These are phyloP conservation scores for Amylocarpus encephaloides DNA, from an alignment of 2,329 filamentous ascomycete species.

Conservation along the genomic window DNA sequence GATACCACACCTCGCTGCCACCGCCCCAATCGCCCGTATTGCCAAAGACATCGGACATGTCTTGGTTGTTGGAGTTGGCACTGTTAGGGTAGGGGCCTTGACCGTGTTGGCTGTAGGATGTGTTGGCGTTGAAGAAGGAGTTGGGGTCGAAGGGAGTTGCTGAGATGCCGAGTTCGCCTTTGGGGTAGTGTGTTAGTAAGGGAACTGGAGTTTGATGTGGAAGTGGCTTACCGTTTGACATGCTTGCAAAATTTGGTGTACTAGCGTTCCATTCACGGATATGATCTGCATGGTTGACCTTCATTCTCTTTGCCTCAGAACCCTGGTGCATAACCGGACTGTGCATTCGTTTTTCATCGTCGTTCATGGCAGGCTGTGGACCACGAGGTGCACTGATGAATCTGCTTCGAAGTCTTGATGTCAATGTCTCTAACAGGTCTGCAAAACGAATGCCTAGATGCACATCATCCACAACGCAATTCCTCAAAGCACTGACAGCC, in stretches of 20 bases:
- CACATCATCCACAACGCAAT: conserved; percentile 77
- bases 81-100: conserved; percentile 20
- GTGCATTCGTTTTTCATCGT: conserved; percentile 13
- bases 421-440: conserved; percentile 73
- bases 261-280: conserved; percentile 28
- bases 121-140: conserved; percentile 44
- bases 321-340: conserved; percentile 29
- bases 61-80: conserved; percentile 16
- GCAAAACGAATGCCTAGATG: conserved; percentile 81
- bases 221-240: conserved; percentile 21
- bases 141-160: conserved; percentile 57
- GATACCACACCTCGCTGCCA: conserved; percentile 56
- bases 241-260: conserved; percentile 21
- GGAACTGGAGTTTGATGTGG: not conserved
- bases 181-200: conserved; percentile 10
- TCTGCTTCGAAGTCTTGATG: conserved; percentile 64
- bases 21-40: conserved; percentile 23
- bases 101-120: conserved; percentile 28
- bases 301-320: conserved; percentile 30
- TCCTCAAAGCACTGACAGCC: conserved; percentile 66
- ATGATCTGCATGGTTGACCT: conserved; percentile 19
- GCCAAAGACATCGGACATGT: conserved; percentile 29
- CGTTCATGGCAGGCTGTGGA: conserved; percentile 34
- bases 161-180: conserved; percentile 39
- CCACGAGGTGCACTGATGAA: conserved; percentile 60